Evolutionary conservation across 768 basidiomycete species (phyloP).

Genomic region (Agrocybe praecox): DNA sequence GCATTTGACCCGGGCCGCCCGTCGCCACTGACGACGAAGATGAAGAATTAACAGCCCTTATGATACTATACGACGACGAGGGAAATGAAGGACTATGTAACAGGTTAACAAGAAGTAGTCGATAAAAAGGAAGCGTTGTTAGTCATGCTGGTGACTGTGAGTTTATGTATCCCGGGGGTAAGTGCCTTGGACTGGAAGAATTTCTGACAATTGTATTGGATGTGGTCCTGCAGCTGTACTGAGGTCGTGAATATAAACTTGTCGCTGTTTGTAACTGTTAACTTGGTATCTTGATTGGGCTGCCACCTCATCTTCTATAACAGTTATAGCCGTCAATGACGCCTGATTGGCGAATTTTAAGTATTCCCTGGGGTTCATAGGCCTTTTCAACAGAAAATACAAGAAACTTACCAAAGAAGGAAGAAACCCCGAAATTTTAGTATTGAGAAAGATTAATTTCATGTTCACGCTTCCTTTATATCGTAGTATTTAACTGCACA

Average conservation of each 20-base stretch:
- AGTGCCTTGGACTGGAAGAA: not conserved
- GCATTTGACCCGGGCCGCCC: not conserved
- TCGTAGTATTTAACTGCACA: too few species aligned
- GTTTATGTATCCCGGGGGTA: not conserved
- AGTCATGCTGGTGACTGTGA: not conserved
- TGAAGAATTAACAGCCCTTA: not conserved
- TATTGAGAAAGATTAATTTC: too few species aligned
- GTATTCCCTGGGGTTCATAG: too few species aligned
- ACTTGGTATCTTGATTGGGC: not conserved
- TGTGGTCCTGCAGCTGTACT: not conserved
- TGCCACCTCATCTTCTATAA: not conserved
- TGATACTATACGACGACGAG: not conserved
- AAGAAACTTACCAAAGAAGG: too few species aligned
- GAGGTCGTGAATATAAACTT: not conserved
- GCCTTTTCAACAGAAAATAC: too few species aligned
- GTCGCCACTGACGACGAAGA: not conserved
- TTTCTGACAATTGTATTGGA: not conserved
- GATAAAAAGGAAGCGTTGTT: not conserved
- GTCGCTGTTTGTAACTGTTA: not conserved
- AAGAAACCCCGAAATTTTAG: too few species aligned
- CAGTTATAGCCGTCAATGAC: too few species aligned
- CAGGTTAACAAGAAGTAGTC: not conserved
- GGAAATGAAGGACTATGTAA: not conserved
- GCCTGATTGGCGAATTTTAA: too few species aligned
- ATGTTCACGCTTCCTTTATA: too few species aligned